A percentile compares a stretch with the other conserved stretches of the same genome.
These are phyloP conservation scores for Kockovaella imperatae DNA, from an alignment of 768 basidiomycete species.

Conservation along the genomic window DNA sequence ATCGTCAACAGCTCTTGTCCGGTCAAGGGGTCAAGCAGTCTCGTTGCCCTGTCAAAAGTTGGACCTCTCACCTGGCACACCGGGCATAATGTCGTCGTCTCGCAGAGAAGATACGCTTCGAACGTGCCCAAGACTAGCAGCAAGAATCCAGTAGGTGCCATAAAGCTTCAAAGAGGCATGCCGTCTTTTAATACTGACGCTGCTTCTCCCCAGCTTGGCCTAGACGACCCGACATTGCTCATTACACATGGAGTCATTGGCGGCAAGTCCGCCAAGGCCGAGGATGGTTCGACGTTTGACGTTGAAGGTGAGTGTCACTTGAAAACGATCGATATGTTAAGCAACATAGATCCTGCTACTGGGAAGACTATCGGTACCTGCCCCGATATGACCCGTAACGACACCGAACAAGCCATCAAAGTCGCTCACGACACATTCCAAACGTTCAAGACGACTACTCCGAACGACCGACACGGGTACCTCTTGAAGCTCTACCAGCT, in stretches of 20 bases:
- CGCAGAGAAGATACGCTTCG: no score
- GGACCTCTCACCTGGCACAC: no score
- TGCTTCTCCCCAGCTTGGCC: slow-evolving; percentile 36
- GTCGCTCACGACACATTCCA: slow-evolving; percentile 74
- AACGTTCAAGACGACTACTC: slow-evolving; percentile 77
- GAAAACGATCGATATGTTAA: neutral
- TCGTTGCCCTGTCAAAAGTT: no score
- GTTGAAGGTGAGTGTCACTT: slow-evolving; percentile 60
- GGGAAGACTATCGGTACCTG: slow-evolving; percentile 71
- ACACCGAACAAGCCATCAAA: slow-evolving; percentile 75
- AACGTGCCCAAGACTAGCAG: slow-evolving; percentile 35
- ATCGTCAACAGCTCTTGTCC: no score
- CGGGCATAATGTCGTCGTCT: no score
- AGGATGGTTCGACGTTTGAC: slow-evolving; percentile 59
- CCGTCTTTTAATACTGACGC: neutral
- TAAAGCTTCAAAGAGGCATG: neutral
- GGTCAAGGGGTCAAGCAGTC: no score
- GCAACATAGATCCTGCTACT: slow-evolving; percentile 73
- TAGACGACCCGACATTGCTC: slow-evolving; percentile 69
- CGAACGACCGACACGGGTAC: slow-evolving; percentile 74
- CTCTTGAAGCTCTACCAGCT: slow-evolving; percentile 68
- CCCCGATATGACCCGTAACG: slow-evolving; percentile 79
- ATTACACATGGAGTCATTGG: slow-evolving; percentile 69
- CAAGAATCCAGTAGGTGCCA: slow-evolving; percentile 34
- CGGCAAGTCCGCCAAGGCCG: slow-evolving; percentile 80